Evolutionary conservation across 1,284 basidiomycete genomes (phyloP).

Genomic region (Coniferiporia weirii): DNA sequence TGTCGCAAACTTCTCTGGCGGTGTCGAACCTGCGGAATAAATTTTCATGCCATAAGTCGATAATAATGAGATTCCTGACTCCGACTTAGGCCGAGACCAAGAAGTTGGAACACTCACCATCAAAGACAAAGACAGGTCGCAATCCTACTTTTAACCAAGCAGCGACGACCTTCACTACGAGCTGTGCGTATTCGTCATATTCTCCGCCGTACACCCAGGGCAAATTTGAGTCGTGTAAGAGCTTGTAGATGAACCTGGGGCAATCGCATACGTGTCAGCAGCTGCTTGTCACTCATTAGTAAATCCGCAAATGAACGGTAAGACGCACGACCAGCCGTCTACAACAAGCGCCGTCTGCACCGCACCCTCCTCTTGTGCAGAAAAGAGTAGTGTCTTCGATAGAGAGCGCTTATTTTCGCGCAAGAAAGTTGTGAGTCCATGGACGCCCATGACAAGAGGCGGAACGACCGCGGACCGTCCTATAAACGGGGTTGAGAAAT

Average conservation of each 20-base stretch:
- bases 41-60: background rate
- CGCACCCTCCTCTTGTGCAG: conserved; percentile 16
- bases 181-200: conserved; percentile 53
- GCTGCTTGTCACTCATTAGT: background rate
- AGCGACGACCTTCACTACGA: conserved; percentile 50
- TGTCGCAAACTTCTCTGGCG: conserved; percentile 72
- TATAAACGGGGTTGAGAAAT: too few species aligned
- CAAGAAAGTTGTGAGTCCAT: conserved; percentile 75
- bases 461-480: too few species aligned
- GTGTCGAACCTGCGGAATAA: conserved; percentile 53
- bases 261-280: conserved; percentile 1
- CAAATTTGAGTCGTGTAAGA: conserved; percentile 58
- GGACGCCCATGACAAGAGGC: conserved; percentile 61
- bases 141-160: conserved; percentile 75
- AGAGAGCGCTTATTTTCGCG: conserved; percentile 64
- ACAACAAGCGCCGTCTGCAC: conserved; percentile 48
- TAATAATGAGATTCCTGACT: background rate
- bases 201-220: conserved; percentile 88
- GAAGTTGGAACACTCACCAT: conserved; percentile 53
- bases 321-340: conserved; percentile 85
- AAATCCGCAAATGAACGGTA: conserved; percentile 1
- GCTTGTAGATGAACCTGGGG: conserved; percentile 71
- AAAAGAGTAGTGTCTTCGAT: conserved; percentile 45
- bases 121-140: conserved; percentile 83
- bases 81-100: background rate